These are phyloP conservation scores for Aegle marmelos DNA, from an alignment of 345 rosid species.

Conservation along the genomic window DNA sequence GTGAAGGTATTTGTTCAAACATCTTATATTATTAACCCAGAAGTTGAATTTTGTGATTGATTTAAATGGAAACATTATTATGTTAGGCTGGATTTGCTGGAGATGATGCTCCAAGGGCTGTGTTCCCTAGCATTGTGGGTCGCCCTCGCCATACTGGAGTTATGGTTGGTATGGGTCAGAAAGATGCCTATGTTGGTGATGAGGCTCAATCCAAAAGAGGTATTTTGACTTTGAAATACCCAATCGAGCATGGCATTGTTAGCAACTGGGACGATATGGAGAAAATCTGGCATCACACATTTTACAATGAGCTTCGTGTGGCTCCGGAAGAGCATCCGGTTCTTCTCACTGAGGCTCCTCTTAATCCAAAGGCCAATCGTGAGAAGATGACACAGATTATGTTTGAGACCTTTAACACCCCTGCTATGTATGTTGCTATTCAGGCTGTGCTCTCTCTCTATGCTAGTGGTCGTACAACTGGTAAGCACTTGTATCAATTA, in stretches of 20 bases:
- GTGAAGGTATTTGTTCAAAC: conserved; percentile 44
- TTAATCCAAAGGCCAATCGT: conserved; percentile 74
- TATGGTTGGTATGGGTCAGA: conserved; percentile 64
- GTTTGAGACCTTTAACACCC: conserved; percentile 61
- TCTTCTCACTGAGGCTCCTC: conserved; percentile 77
- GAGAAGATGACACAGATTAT: conserved; percentile 72
- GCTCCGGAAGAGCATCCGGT: conserved; percentile 79
- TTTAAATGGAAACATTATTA: background rate
- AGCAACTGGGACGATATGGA: conserved; percentile 72
- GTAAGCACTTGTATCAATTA: conserved; percentile 25
- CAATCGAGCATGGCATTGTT: conserved; percentile 63
- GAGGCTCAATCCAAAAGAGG: conserved; percentile 75
- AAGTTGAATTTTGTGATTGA: background rate
- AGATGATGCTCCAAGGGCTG: conserved; percentile 58
- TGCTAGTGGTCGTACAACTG: conserved; percentile 79
- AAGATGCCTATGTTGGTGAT: conserved; percentile 71
- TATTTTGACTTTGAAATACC: conserved; percentile 60
- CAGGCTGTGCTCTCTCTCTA: conserved; percentile 70
- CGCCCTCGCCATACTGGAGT: conserved; percentile 60
- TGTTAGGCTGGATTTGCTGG: conserved; percentile 57
- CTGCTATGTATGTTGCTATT: conserved; percentile 60
- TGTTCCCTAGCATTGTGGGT: conserved; percentile 55
- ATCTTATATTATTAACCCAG: background rate
- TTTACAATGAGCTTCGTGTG: conserved; percentile 68
- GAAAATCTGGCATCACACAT: conserved; percentile 63